phyloP scores from a whole-genome alignment of 2,329 filamentous ascomycete genomes.

The Xylaria sp. region DNA sequence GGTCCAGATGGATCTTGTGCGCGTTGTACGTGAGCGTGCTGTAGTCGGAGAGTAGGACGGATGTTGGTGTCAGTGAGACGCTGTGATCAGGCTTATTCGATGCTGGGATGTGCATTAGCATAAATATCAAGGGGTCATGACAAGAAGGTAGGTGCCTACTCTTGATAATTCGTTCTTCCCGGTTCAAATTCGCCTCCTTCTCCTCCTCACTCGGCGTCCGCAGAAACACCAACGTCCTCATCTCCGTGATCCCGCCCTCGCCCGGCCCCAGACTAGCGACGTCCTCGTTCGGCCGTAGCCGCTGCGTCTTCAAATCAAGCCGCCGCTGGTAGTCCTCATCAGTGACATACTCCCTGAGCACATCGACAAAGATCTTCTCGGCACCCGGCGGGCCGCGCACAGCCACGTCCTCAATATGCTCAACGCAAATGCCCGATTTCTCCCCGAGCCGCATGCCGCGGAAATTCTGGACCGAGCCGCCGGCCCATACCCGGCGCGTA shows the following conservation, averaged over 20 bases:
- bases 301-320: conserved; percentile 6
- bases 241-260: conserved; percentile 38
- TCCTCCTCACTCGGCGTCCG: conserved; percentile 26
- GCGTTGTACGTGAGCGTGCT: conserved; percentile 89
- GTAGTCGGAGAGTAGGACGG: conserved; percentile 77
- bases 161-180: conserved; percentile 20
- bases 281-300: background rate
- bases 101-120: background rate
- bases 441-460: conserved; percentile 37
- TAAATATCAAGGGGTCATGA: background rate
- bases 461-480: conserved; percentile 62
- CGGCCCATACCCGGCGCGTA: conserved; percentile 80
- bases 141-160: conserved; percentile 21
- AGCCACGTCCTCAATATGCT: conserved; percentile 39
- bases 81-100: conserved; percentile 32
- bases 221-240: conserved; percentile 50
- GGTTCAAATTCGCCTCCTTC: conserved; percentile 10
- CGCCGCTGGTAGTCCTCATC: conserved; percentile 20
- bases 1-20: conserved; percentile 83
- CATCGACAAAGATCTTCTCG: conserved; percentile 49
- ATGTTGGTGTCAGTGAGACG: conserved; percentile 59
- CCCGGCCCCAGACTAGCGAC: background rate
- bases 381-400: conserved; percentile 18
- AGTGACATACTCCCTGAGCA: conserved; percentile 42
- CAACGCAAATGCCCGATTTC: conserved; percentile 39